These are phyloP conservation scores for Pelargonium cotyledonis DNA, from an alignment of 441 rosid genomes.

Conservation along the genomic window DNA sequence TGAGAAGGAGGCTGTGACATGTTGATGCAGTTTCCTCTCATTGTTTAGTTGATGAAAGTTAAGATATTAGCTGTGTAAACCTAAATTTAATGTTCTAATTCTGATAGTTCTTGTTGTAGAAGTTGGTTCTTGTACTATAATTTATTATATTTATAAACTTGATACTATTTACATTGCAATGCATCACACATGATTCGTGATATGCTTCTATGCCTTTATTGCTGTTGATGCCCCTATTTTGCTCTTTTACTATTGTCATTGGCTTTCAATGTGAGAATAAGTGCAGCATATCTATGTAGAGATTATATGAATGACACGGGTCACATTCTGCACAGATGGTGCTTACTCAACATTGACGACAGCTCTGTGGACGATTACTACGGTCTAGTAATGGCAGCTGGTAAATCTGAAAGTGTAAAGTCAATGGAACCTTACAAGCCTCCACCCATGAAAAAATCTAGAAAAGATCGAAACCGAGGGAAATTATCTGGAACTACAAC, in stretches of 20 bases:
- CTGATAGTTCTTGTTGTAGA: neutral
- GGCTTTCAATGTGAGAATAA: neutral
- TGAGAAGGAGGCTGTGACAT: neutral
- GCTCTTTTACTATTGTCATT: neutral
- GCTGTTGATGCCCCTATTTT: neutral
- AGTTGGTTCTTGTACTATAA: neutral
- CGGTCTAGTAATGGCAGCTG: conserved; percentile 64
- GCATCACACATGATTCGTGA: neutral
- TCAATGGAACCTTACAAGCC: conserved; percentile 65
- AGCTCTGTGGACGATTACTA: conserved; percentile 66
- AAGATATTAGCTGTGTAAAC: neutral
- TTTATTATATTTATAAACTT: neutral
- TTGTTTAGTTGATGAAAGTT: neutral
- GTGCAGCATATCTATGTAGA: neutral
- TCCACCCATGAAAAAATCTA: conserved; percentile 61
- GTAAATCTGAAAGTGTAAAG: conserved; percentile 55
- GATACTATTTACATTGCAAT: neutral
- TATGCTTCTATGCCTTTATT: neutral
- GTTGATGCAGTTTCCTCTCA: neutral
- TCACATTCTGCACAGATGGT: conserved; percentile 45
- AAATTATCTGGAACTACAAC: conserved; percentile 34
- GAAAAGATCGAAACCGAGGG: conserved; percentile 62
- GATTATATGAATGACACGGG: conserved; percentile 13
- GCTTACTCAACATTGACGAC: conserved; percentile 50
- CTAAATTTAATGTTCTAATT: neutral